Base-by-base conservation (phyloP, 1,284 basidiomycete genomes). In the Gomphus bonarii region DNA sequence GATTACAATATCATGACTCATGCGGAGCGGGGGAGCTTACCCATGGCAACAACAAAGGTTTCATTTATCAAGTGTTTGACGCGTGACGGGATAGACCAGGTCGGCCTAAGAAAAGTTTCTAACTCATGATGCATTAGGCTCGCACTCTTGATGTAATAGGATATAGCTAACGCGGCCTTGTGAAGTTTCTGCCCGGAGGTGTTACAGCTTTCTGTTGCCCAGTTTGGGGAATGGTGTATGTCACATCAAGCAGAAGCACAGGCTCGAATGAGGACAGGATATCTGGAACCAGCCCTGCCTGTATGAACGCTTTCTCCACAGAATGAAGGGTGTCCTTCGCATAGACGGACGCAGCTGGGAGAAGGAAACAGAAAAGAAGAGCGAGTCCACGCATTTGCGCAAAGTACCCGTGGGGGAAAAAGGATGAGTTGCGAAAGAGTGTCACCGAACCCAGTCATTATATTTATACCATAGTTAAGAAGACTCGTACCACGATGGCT, bases 31-130 rank as follows among this genome's bases (percentile, higher is more conserved):
- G 2, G n/a, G 20, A 14, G 22, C 47, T 40, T 16, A 48, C 79
- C 68, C 58, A 78, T 66, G 4, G 69, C 69, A n/a, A 79, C 59
- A 12, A 78, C 72, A 62, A 72, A 77, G 3, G 70, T 69, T 54
- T 65, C 60, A 55, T 67, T 64, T 12, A 59, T 62, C 44, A 66
- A 50, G 33, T 61, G 49, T n/a, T 60, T 62, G 54, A 65, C 61
- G 50, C 69, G 65, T 22, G 68, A 66, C 18, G 64, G 65, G 49
- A 75, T 63, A 59, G 66, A 70, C 58, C 73, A 73, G 44, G 64
- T 60, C 4, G 75, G 76, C 40, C 68, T 66, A 38, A 62, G 65
- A 25, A 67, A 61, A 9, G 71, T 75, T 63, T 75, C 74, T 76
- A 54, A 8, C 38, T 35, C 25, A 35, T 52, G 46, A 16, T 40